Percentiles rank a stretch among this genome's conserved stretches.
phyloP scores from a whole-genome alignment of 2,329 filamentous ascomycete genomes.

The Scedosporium dehoogii region DNA sequence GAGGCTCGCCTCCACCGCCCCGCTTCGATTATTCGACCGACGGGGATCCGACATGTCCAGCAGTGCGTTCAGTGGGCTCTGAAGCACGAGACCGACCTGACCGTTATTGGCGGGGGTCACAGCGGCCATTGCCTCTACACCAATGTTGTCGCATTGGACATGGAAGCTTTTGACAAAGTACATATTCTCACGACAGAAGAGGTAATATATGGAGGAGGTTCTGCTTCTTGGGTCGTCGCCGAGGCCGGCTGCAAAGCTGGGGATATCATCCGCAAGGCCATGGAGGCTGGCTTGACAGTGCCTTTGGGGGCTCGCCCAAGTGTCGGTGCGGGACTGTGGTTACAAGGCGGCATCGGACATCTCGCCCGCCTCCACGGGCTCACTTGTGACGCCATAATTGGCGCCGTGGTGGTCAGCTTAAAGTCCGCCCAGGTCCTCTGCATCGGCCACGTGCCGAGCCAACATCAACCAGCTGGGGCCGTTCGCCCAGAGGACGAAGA shows the following conservation, averaged over 20 bases:
- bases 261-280: conserved; percentile 39
- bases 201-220: conserved; percentile 11
- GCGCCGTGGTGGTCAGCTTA: conserved; percentile 47
- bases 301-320: conserved; percentile 52
- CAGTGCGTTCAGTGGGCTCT: conserved; percentile 47
- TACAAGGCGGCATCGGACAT: conserved; percentile 57
- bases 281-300: conserved; percentile 39
- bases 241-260: conserved; percentile 46
- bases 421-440: conserved; percentile 34
- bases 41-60: conserved; percentile 37
- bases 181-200: conserved; percentile 25
- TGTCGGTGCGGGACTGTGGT: conserved; percentile 52
- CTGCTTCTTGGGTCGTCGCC: conserved; percentile 32
- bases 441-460: conserved; percentile 39
- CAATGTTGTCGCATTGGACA: conserved; percentile 45
- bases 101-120: conserved; percentile 48
- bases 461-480: conserved; percentile 29
- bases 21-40: conserved; percentile 35
- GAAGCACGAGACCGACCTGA: conserved; percentile 31
- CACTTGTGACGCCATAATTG: conserved; percentile 49
- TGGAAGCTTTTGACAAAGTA: conserved; percentile 43
- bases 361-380: conserved; percentile 45
- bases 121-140: conserved; percentile 47
- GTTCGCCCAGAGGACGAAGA: conserved; percentile 34
- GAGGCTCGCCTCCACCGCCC: conserved; percentile 36